Percentiles rank a stretch among this genome's conserved stretches.
phyloP scores from a whole-genome alignment of 345 rosid species.

The Moricandia arvensis region DNA sequence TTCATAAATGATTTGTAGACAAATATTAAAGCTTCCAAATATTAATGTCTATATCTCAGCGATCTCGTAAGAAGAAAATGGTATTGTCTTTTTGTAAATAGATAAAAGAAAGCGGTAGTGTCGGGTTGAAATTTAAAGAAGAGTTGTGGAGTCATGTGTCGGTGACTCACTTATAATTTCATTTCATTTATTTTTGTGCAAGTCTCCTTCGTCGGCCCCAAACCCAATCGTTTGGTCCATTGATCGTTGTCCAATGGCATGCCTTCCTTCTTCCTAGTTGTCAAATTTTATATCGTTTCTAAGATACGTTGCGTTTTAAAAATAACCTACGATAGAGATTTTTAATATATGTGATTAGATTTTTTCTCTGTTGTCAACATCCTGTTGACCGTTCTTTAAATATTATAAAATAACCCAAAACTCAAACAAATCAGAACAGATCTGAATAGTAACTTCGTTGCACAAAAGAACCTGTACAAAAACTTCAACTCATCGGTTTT shows the following conservation, averaged over 20 bases:
- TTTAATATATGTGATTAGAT: not conserved
- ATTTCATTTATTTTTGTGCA: constrained; percentile 6
- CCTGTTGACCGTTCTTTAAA: not conserved
- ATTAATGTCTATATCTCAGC: not conserved
- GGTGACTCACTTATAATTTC: constrained; percentile 7
- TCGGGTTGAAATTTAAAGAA: constrained; percentile 3
- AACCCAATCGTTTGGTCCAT: not conserved
- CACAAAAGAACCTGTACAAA: too few relatives aligned
- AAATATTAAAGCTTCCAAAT: not conserved
- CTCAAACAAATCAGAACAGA: not conserved
- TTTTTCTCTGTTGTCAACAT: not conserved
- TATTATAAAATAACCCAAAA: not conserved
- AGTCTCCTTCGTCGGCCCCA: not conserved
- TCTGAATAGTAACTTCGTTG: not conserved
- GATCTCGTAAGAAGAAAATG: constrained; percentile 5
- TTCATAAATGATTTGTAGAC: not conserved
- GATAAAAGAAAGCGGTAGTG: not conserved
- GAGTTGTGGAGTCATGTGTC: constrained; percentile 9
- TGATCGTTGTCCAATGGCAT: not conserved
- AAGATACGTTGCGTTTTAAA: not conserved
- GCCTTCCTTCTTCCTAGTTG: not conserved
- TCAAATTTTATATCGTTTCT: not conserved
- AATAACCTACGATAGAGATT: not conserved
- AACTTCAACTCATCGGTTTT: not conserved
- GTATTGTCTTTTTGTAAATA: not conserved